These are phyloP conservation scores for Echinosophora koreensis DNA, from an alignment of 306 rosid genomes.

Conservation along the genomic window DNA sequence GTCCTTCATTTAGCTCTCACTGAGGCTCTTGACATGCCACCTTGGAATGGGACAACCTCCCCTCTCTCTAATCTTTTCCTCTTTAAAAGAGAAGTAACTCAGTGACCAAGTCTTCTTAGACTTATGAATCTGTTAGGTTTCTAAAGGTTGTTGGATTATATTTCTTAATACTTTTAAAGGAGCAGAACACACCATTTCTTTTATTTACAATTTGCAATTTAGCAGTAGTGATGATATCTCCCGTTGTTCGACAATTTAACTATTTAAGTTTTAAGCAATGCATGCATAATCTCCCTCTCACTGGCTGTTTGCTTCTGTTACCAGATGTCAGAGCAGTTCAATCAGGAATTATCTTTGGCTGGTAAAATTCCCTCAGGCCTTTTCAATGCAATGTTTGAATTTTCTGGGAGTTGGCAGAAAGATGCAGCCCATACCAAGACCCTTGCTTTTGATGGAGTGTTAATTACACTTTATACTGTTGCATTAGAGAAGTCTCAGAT, in stretches of 20 bases:
- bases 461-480: conserved; percentile 90
- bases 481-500: conserved; percentile 93
- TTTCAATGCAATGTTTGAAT: conserved; percentile 94
- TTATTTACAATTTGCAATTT: conserved; percentile 19
- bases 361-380: conserved; percentile 98
- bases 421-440: conserved; percentile 91
- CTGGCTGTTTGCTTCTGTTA: conserved; percentile 42
- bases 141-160: not conserved
- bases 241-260: not conserved
- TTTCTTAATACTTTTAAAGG: conserved; percentile 42
- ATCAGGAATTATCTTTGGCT: conserved; percentile 84
- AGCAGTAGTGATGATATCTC: not conserved
- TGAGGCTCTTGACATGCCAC: not conserved
- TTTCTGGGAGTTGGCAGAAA: conserved; percentile 97
- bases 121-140: conserved; percentile 31
- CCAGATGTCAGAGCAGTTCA: conserved; percentile 99
- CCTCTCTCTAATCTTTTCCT: too few species aligned
- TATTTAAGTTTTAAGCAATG: conserved; percentile 12
- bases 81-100: not conserved
- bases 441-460: conserved; percentile 95
- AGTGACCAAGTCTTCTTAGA: conserved; percentile 25
- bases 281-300: conserved; percentile 38
- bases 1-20: conserved; percentile 30
- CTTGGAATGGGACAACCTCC: not conserved
- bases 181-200: conserved; percentile 15